Percentiles rank a stretch among this genome's conserved stretches.
Evolutionary conservation across 2,329 filamentous ascomycete species (phyloP).

Genomic region (Magnaporthiopsis rhizophila): DNA sequence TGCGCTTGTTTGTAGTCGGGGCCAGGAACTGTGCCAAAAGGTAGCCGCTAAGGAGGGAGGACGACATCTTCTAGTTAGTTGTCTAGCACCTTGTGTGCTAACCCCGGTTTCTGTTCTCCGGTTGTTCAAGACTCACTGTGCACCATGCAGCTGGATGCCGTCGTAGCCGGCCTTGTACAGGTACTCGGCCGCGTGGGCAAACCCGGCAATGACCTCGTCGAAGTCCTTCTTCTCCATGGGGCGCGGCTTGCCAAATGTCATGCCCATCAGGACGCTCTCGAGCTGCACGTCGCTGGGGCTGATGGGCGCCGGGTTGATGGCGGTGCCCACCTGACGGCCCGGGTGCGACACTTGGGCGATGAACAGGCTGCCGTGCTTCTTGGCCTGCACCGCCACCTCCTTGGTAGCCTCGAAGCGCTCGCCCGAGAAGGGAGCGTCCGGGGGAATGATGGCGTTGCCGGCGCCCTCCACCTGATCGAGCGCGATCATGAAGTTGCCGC

Average conservation of each 20-base stretch:
- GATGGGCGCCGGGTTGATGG: conserved; percentile 27
- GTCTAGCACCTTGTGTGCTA: neutral
- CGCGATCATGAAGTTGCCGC: conserved; percentile 40
- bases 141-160: conserved; percentile 42
- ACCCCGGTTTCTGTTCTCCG: neutral
- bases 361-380: conserved; percentile 51
- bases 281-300: conserved; percentile 6
- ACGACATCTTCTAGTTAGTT: conserved; percentile 13
- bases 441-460: conserved; percentile 52
- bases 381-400: conserved; percentile 43
- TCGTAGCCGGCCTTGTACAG: conserved; percentile 54
- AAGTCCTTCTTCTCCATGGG: conserved; percentile 48
- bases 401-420: conserved; percentile 55
- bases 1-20: conserved; percentile 39
- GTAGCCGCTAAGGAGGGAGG: conserved; percentile 29
- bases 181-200: conserved; percentile 54
- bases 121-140: conserved; percentile 1
- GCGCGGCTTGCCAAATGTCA: conserved; percentile 38
- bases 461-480: conserved; percentile 48
- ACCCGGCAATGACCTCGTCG: conserved; percentile 47
- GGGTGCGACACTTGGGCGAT: conserved; percentile 56
- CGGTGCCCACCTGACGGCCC: conserved; percentile 40
- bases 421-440: conserved; percentile 39
- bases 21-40: conserved; percentile 45
- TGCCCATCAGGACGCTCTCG: conserved; percentile 11